These are phyloP conservation scores for Nakazawaea ernobii DNA, from an alignment of 805 yeast genomes.

Conservation along the genomic window DNA sequence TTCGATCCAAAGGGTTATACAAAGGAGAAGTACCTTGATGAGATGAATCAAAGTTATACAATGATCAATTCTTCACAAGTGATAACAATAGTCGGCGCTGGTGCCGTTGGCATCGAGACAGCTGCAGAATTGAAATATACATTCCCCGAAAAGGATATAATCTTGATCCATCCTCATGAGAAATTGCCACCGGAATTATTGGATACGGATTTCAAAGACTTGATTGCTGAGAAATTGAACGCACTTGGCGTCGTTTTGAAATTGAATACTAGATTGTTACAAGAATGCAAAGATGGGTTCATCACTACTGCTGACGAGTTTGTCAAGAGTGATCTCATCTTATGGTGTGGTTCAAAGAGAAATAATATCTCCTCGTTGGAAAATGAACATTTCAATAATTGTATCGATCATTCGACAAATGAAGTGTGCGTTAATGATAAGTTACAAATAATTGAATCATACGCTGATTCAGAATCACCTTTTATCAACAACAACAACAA, in stretches of 20 bases:
- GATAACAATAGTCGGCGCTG: slow-evolving; percentile 46
- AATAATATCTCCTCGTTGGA: slow-evolving; percentile 27
- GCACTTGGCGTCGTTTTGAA: slow-evolving; percentile 18
- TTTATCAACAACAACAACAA: slow-evolving; percentile 8
- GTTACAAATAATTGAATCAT: slow-evolving; percentile 14
- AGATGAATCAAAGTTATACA: slow-evolving; percentile 31
- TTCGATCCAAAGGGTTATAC: slow-evolving; percentile 43
- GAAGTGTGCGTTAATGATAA: slow-evolving; percentile 22
- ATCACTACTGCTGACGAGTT: slow-evolving; percentile 19
- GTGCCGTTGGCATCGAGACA: slow-evolving; percentile 46
- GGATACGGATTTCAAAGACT: slow-evolving; percentile 18
- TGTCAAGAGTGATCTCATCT: slow-evolving; percentile 25
- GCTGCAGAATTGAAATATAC: slow-evolving; percentile 40
- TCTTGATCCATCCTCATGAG: slow-evolving; percentile 35
- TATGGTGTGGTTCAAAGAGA: slow-evolving; percentile 31
- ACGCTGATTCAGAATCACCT: slow-evolving; percentile 10
- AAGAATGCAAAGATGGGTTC: slow-evolving; percentile 18
- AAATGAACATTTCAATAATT: slow-evolving; percentile 16
- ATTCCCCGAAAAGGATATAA: slow-evolving; percentile 32
- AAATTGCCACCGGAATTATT: slow-evolving; percentile 33
- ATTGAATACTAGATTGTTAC: slow-evolving; percentile 27
- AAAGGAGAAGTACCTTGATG: slow-evolving; percentile 29
- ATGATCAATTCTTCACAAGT: slow-evolving; percentile 29
- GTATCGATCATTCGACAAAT: slow-evolving; percentile 16
- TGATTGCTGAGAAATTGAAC: too few relatives aligned